A percentile compares a stretch with the other conserved stretches of the same genome.
These are phyloP conservation scores for Populus ilicifolia DNA, from an alignment of 345 rosid species.

Conservation along the genomic window DNA sequence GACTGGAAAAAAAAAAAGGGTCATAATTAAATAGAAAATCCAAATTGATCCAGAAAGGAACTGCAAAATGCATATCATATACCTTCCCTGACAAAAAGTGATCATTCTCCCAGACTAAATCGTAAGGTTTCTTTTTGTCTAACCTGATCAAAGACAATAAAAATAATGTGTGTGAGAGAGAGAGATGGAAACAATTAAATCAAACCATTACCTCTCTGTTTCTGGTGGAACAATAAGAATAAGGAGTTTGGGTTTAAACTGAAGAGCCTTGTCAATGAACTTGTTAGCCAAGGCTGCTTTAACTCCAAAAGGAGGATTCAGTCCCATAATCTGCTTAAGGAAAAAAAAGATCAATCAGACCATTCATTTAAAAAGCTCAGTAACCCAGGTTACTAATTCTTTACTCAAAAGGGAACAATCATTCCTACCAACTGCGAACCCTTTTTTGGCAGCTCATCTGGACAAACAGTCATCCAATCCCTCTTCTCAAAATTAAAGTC, in stretches of 20 bases:
- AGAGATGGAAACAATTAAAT: constrained; percentile 1
- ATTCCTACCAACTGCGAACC: constrained; percentile 72
- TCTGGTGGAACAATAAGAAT: constrained; percentile 86
- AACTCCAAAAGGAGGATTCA: constrained; percentile 95
- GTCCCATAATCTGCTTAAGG: constrained; percentile 73
- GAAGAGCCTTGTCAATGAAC: constrained; percentile 77
- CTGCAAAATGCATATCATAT: background rate
- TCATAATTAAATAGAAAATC: background rate
- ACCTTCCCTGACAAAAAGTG: constrained; percentile 76
- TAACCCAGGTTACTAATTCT: background rate
- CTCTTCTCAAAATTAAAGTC: constrained; percentile 67
- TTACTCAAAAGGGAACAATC: constrained; percentile 7
- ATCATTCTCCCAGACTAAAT: constrained; percentile 75
- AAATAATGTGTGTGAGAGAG: background rate
- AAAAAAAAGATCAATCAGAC: constrained; percentile 1
- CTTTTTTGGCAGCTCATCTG: constrained; percentile 51
- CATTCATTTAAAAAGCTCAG: background rate
- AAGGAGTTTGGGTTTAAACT: constrained; percentile 82
- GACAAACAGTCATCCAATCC: constrained; percentile 75
- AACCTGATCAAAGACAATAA: constrained; percentile 44
- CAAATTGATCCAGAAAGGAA: background rate
- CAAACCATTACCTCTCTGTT: constrained; percentile 59
- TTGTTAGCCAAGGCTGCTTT: constrained; percentile 68
- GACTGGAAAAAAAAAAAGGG: constrained; percentile 45
- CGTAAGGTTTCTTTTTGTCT: constrained; percentile 63